Evolutionary conservation across 2,329 filamentous ascomycete genomes (phyloP), one percentile per base, ranked within the genome.

Genomic region (Dactylonectria estremocensis): DNA sequence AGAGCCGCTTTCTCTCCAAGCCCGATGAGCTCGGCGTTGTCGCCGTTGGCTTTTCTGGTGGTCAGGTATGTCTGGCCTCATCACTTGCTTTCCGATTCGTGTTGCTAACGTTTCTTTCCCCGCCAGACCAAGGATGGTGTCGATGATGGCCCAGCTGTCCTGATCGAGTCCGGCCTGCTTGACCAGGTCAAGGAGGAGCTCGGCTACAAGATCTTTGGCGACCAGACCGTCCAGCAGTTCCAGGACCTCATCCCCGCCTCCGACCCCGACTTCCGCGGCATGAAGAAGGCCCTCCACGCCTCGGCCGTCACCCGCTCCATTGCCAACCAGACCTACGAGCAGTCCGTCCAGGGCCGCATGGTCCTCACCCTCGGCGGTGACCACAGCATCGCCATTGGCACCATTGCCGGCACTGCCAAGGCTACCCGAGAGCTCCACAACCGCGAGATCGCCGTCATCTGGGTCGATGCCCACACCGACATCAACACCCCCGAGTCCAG

Each of bases 391-490:
- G 96, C 96, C 70, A 97, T 99, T 75, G 96, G 96, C 70, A 97
- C 94, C 54, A 90, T 99, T 74, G 92, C 92, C 31, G 96, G 96
- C 46, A 94, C 92, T 1, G 93, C 95, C 40, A 93, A 92, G 84
- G 96, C 95, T 0, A 91, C 94, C 46, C 90, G 93, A 66, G 95
- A 99, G 86, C 86, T 95, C 18, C 84, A 97, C 66, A 90, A 86
- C 50, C 88, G 92, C 63, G 95, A 98, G 76, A 91, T 98, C 70
- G 96, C 95, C 13, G 94, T 99, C 65, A 97, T 99, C 80, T 99
- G 96, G 96, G 96, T 99, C 35, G 96, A 99, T 82, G 96, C 96
- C 28, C 96, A 99, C 82, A 92, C 95, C 61, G 96, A 99, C 82
- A 98, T 99, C 86, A 99, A 99, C 85, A 95, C 93, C 1, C 96